Conservation (phyloP, 495 filamentous ascomycete genomes). For the Tirmania nivea region DNA sequence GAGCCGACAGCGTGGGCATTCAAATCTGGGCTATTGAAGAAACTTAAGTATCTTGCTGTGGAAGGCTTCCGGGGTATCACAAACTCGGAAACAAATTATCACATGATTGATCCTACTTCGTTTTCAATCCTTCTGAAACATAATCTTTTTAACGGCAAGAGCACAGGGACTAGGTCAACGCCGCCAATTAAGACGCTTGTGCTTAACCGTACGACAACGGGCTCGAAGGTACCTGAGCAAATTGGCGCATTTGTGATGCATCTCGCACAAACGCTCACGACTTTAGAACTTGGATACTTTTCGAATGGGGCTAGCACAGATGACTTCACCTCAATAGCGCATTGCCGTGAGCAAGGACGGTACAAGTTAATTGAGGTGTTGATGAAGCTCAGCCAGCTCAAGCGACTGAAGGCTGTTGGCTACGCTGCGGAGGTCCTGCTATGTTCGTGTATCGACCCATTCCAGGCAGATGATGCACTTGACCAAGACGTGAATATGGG, state of each 20-base stretch:
- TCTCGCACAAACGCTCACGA: neutral
- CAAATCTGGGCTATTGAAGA: neutral
- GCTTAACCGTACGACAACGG: neutral
- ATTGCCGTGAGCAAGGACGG: neutral
- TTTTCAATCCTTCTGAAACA: neutral
- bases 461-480: neutral
- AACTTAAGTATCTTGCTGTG: neutral
- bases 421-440: neutral
- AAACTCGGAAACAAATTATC: neutral
- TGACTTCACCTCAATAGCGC: neutral
- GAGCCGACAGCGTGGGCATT: neutral
- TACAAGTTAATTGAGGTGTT: neutral
- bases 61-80: neutral
- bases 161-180: neutral
- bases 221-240: neutral
- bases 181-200: neutral
- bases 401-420: neutral
- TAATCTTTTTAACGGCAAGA: neutral
- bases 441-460: neutral
- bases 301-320: neutral
- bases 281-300: neutral
- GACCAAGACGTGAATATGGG: neutral
- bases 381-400: neutral
- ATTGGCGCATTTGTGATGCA: neutral
- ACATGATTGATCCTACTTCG: neutral